Evolutionary conservation across 495 filamentous ascomycete species (phyloP), one percentile per base, ranked within the genome.

Genomic region (Penicillium egyptiacum): DNA sequence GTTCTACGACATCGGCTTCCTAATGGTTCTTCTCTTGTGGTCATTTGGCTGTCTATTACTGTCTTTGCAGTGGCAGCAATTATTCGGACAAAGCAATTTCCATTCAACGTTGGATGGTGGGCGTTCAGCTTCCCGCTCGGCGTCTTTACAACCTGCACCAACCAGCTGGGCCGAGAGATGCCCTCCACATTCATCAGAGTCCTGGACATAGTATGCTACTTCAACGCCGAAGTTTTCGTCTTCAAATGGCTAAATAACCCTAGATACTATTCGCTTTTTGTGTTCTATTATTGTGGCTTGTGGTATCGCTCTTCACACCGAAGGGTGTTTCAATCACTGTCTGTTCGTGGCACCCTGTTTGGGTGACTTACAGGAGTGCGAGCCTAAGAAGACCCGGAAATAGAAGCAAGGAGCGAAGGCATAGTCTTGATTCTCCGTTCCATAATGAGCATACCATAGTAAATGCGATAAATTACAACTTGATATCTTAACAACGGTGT

Each of bases 31-130:
- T 23, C 62, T 75, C 12, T 16, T 79, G 42, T 79, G 76, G 76
- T 71, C 65, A 3, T 77, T 78, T 46, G 74, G 69, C 0, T 45
- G 76, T 1, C 63, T 71, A 1, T 79, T 76, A 73, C 58, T 79
- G 11, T 68, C 74, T 48, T 73, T 78, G 76, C 76, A 5, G n/a
- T 77, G 4, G 66, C 65, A 3, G 65, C 64, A 1, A 71, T 79
- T 20, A 37, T 48, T 9, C 59, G 56, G 4, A 55, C 56, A 16
- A 64, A 53, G n/a, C 68, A 55, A 28, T 82, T 83, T 50, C 79
- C 80, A 0, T 84, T 84, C 64, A 83, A 82, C 57, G 79, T 83
- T 71, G 81, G 81, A 17, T 83, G 81, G 81, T 84, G 81, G 81
- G 78, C 77, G 3, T 81, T 83, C 53, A 79, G 72, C 10, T 84